phyloP scores from a whole-genome alignment of 225 moss, liverwort and hornwort species.

The Sphagnum contortum region DNA sequence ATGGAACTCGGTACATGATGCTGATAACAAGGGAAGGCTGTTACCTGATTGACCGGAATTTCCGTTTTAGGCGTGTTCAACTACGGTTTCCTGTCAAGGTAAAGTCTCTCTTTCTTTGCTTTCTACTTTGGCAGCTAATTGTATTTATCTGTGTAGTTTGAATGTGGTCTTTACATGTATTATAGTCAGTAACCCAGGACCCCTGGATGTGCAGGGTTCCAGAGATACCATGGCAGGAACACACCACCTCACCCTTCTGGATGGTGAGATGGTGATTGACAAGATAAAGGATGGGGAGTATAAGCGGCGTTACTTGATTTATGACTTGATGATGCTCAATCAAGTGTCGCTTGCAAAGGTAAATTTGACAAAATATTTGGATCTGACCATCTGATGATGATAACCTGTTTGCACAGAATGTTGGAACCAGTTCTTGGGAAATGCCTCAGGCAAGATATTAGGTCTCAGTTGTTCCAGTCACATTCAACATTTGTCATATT shows the following conservation, averaged over 20 bases:
- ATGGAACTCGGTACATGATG: conserved; percentile 99
- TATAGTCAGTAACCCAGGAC: too few relatives aligned
- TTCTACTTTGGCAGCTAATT: background rate
- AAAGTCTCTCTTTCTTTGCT: background rate
- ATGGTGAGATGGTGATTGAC: conserved; percentile 99
- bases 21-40: conserved; percentile 74
- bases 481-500: too few relatives aligned
- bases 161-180: background rate
- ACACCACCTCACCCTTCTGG: conserved; percentile 87
- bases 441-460: too few relatives aligned
- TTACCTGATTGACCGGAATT: conserved; percentile 92
- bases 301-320: conserved; percentile 83
- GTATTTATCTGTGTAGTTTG: background rate
- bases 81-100: conserved; percentile 82
- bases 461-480: too few relatives aligned
- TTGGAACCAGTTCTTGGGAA: too few relatives aligned
- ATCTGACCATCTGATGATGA: background rate
- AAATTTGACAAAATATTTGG: conserved; percentile 1
- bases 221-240: conserved; percentile 35
- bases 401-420: background rate
- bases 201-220: conserved; percentile 12
- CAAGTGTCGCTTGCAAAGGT: conserved; percentile 48
- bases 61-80: conserved; percentile 85
- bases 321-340: conserved; percentile 96
- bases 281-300: conserved; percentile 59